Percentiles rank a stretch among this genome's conserved stretches.
Conservation (phyloP, 306 rosid genomes). For the Elaeagnus macrophylla region DNA sequence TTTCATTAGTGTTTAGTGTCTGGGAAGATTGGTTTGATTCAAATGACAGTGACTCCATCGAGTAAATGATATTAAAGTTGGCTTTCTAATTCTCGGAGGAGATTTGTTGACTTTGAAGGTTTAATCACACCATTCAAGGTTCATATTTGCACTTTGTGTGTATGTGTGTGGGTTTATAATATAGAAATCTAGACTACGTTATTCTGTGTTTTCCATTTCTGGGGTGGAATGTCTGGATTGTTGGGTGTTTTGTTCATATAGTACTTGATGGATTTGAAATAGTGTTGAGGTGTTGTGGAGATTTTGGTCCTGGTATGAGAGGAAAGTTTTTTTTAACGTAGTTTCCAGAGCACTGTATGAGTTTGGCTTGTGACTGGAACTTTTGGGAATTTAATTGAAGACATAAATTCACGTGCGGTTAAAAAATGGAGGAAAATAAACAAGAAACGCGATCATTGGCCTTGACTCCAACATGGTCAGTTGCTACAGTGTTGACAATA, state of each 20-base stretch:
- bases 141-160: neutral
- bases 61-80: conserved; percentile 4
- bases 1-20: neutral
- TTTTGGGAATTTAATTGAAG: neutral
- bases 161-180: neutral
- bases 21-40: neutral
- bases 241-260: conserved; percentile 13
- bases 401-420: conserved; percentile 18
- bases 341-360: no score
- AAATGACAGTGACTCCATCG: neutral
- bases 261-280: conserved; percentile 2
- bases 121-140: conserved; percentile 6
- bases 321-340: conserved; percentile 1
- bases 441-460: conserved; percentile 78
- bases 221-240: conserved; percentile 3
- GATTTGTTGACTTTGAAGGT: conserved; percentile 7
- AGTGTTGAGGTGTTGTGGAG: neutral
- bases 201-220: neutral
- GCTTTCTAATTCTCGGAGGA: conserved; percentile 4
- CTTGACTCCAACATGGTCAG: conserved; percentile 98
- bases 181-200: neutral
- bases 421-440: conserved; percentile 45
- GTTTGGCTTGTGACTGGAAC: conserved; percentile 4
- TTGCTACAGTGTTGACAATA: conserved; percentile 81
- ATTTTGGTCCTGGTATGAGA: neutral